Evolutionary conservation across 2,329 filamentous ascomycete genomes (phyloP).

Genomic region (Claviceps sp.): DNA sequence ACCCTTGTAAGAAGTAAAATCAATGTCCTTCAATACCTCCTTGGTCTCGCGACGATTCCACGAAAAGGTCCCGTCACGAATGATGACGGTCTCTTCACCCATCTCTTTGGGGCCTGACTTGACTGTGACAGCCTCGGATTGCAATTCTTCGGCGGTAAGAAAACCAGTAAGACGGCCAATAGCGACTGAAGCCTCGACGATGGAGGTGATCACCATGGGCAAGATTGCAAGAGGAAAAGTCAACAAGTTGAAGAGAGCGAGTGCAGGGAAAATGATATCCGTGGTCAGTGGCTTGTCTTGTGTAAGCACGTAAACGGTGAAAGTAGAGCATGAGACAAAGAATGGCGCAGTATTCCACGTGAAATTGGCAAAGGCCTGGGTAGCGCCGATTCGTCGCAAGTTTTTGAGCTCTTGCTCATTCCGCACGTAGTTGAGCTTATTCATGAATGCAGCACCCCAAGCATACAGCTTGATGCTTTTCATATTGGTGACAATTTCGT

Average conservation of each 20-base stretch:
- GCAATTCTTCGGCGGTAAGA: constrained; percentile 78
- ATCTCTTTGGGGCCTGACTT: constrained; percentile 57
- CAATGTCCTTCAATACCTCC: constrained; percentile 65
- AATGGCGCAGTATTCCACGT: constrained; percentile 98
- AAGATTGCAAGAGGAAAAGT: constrained; percentile 89
- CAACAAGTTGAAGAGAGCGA: constrained; percentile 88
- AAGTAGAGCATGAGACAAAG: constrained; percentile 92
- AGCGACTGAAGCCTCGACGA: constrained; percentile 92
- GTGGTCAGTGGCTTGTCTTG: constrained; percentile 71
- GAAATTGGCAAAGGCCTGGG: constrained; percentile 89
- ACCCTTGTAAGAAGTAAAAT: constrained; percentile 81
- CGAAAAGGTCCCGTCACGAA: constrained; percentile 78
- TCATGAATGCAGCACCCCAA: constrained; percentile 95
- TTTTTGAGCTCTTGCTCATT: constrained; percentile 95
- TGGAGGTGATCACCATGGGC: constrained; percentile 94
- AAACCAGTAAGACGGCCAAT: constrained; percentile 75
- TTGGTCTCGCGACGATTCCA: constrained; percentile 77
- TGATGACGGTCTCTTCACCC: constrained; percentile 75
- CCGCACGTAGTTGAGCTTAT: constrained; percentile 87
- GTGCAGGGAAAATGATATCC: constrained; percentile 87
- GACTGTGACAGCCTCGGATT: constrained; percentile 63
- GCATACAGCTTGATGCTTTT: constrained; percentile 99
- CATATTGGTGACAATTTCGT: constrained; percentile 98
- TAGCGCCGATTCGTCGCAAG: constrained; percentile 86
- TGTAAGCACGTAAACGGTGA: constrained; percentile 84